Conservation (phyloP, 2,329 filamentous ascomycete species). For the Clonostachys rhizophaga region DNA sequence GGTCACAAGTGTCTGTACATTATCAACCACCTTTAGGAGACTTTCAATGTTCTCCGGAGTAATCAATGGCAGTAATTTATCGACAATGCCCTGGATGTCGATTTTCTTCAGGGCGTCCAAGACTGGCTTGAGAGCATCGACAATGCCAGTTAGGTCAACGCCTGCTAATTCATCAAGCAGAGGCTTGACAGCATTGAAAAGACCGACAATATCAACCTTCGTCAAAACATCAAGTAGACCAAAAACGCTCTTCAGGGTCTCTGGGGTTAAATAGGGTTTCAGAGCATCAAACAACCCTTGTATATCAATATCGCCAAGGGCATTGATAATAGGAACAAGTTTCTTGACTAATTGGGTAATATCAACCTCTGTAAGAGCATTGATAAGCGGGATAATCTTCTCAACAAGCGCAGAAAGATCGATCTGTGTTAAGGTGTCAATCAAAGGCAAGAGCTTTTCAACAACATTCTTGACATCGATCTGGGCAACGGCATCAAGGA, state of each 20-base stretch:
- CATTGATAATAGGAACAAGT: slow-evolving; percentile 35
- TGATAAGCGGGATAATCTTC: slow-evolving; percentile 21
- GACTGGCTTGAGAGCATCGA: slow-evolving; percentile 26
- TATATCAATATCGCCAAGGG: slow-evolving; percentile 25
- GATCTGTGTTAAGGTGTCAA: slow-evolving; percentile 17
- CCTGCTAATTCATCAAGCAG: slow-evolving; percentile 25
- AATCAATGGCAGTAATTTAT: slow-evolving; percentile 29
- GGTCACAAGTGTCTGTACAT: slow-evolving; percentile 29
- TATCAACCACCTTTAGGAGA: slow-evolving; percentile 26
- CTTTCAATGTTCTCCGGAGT: slow-evolving; percentile 29
- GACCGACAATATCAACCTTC: slow-evolving; percentile 27
- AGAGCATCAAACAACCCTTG: slow-evolving; percentile 22
- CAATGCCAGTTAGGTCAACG: slow-evolving; percentile 24
- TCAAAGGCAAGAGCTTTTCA: slow-evolving; percentile 19
- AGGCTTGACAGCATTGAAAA: slow-evolving; percentile 26
- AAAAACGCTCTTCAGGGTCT: slow-evolving; percentile 25
- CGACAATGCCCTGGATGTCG: slow-evolving; percentile 26
- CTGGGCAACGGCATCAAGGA: slow-evolving; percentile 19
- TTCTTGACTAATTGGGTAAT: slow-evolving; percentile 27
- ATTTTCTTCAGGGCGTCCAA: slow-evolving; percentile 28
- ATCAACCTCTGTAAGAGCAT: slow-evolving; percentile 27
- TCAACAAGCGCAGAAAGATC: slow-evolving; percentile 17
- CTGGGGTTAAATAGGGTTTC: slow-evolving; percentile 24
- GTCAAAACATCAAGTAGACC: slow-evolving; percentile 26
- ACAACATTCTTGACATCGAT: slow-evolving; percentile 21